Evolutionary conservation across 2,329 filamentous ascomycete species (phyloP), one percentile per base, ranked within the genome.

Genomic region (Drechslerella stenobrocha): DNA sequence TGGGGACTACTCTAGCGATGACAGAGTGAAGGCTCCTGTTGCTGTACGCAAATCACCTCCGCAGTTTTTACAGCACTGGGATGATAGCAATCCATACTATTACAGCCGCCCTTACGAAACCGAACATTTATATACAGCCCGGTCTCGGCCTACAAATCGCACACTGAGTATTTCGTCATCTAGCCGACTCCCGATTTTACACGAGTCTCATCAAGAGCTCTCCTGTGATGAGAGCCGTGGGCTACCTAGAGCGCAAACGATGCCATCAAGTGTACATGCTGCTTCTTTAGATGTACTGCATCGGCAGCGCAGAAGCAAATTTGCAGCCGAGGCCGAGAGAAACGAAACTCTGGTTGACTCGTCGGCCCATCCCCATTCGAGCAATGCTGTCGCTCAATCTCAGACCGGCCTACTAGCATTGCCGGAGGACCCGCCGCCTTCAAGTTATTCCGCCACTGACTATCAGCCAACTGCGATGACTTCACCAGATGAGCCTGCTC

Each of bases 11-110:
- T 26, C 34, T 13, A 46, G 55, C 23, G 53, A 26, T 26, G 63
- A 67, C 18, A 11, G 18, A 6, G 55, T 67, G 9, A 67, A 67
- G 56, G 53, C 63, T 1, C 63, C 63, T 11, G 22, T 67, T 26
- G 63, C 63, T 15, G 18, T 66, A 15, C 53, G 45, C 37, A 67
- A 60, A 24, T 67, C 63, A 4, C 63, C 63, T 4, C 63, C 63
- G 15, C 53, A 67, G 24, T 60, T 67, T 30, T 37, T 67, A 30
- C 53, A 59, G 22, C 53, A 55, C 23, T 67, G 63, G 63, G 53
- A 60, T 23, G 63, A 67, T 13, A 45, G 51, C 40, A 51, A 51
- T 45, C 63, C 53, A 11, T 58, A 50, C 28, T 24, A 24, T 8
- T 67, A 67, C 28, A 60, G 30, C 44, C 63, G 63, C n/a, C 5